phyloP scores from a whole-genome alignment of 495 filamentous ascomycete species.

The Penicillium lagena region DNA sequence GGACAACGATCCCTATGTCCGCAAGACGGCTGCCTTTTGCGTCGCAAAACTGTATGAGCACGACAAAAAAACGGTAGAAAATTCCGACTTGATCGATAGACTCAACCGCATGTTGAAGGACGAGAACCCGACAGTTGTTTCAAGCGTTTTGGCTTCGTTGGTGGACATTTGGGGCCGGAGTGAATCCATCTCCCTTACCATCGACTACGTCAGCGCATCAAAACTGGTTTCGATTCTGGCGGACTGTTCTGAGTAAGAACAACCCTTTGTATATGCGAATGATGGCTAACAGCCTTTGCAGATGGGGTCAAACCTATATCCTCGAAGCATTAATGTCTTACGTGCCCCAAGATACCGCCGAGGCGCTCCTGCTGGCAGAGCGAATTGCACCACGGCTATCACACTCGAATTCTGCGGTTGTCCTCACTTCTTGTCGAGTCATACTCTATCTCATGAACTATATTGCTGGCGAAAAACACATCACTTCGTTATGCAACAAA shows the following conservation, averaged over 20 bases:
- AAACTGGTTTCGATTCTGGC: slow-evolving; percentile 96
- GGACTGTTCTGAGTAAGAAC: slow-evolving; percentile 88
- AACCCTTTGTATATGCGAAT: neutral
- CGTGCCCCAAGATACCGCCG: slow-evolving; percentile 82
- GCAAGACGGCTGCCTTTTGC: slow-evolving; percentile 94
- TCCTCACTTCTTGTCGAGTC: slow-evolving; percentile 90
- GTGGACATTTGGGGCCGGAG: slow-evolving; percentile 99
- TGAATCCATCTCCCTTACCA: slow-evolving; percentile 94
- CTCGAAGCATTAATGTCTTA: slow-evolving; percentile 98
- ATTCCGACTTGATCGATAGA: slow-evolving; percentile 83
- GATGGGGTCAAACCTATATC: slow-evolving; percentile 99
- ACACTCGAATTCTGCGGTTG: slow-evolving; percentile 93
- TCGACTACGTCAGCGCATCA: slow-evolving; percentile 93
- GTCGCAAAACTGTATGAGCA: slow-evolving; percentile 98
- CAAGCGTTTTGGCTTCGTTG: slow-evolving; percentile 82
- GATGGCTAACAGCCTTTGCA: slow-evolving; percentile 33
- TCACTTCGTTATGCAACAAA: slow-evolving; percentile 83
- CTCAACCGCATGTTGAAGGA: slow-evolving; percentile 87
- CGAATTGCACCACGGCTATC: slow-evolving; percentile 89
- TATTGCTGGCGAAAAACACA: slow-evolving; percentile 88
- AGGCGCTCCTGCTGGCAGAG: slow-evolving; percentile 86
- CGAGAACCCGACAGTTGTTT: slow-evolving; percentile 95
- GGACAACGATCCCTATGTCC: slow-evolving; percentile 91
- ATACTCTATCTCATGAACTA: slow-evolving; percentile 99
- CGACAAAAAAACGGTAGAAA: slow-evolving; percentile 83